phyloP scores from a whole-genome alignment of 371 early-diverging fungal genomes.

The Gilbertella persicaria region DNA sequence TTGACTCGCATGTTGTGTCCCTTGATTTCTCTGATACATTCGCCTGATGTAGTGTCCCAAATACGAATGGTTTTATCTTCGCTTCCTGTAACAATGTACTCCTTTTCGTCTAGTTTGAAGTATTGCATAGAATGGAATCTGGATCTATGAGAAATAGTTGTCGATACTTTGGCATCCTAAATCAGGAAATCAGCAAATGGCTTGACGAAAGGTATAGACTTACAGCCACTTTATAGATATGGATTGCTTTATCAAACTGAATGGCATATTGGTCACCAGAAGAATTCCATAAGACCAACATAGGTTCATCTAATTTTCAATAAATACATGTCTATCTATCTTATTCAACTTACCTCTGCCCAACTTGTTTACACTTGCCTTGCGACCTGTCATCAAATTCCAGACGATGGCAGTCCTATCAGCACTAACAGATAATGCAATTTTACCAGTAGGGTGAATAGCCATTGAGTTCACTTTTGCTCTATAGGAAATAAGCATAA shows the following conservation, averaged over 20 bases:
- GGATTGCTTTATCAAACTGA: slow-evolving; percentile 69
- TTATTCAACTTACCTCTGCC: slow-evolving; percentile 40
- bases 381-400: slow-evolving; percentile 87
- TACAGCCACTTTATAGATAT: slow-evolving; percentile 70
- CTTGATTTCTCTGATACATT: slow-evolving; percentile 54
- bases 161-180: slow-evolving; percentile 55
- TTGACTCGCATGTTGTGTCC: slow-evolving; percentile 63
- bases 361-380: slow-evolving; percentile 71
- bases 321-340: background rate
- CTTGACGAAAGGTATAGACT: slow-evolving; percentile 16
- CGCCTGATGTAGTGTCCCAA: slow-evolving; percentile 59
- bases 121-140: slow-evolving; percentile 53
- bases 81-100: slow-evolving; percentile 68
- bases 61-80: slow-evolving; percentile 74
- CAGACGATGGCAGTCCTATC: slow-evolving; percentile 87
- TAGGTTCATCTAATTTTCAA: slow-evolving; percentile 47
- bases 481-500: slow-evolving; percentile 17
- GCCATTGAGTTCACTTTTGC: slow-evolving; percentile 74
- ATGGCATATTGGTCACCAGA: slow-evolving; percentile 78
- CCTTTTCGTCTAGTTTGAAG: slow-evolving; percentile 44
- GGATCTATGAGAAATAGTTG: slow-evolving; percentile 54
- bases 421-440: slow-evolving; percentile 80
- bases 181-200: background rate
- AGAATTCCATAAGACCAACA: slow-evolving; percentile 76
- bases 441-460: slow-evolving; percentile 92